A percentile compares a stretch with the other conserved stretches of the same genome.
phyloP scores from a whole-genome alignment of 2,329 filamentous ascomycete species.

The Westerdykella sp. region DNA sequence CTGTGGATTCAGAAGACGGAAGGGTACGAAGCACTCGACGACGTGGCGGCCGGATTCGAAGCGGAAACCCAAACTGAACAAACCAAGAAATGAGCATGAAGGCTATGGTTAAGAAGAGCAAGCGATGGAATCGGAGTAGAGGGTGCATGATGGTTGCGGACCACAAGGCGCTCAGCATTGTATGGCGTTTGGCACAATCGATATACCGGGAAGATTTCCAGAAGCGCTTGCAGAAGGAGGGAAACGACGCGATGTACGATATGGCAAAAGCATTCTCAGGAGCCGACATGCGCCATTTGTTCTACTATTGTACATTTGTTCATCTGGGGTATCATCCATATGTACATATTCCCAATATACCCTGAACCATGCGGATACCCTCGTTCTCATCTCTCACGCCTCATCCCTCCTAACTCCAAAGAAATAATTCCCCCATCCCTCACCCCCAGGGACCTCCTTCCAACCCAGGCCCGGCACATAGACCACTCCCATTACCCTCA shows the following conservation, averaged over 20 bases:
- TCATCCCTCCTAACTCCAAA: conserved; percentile 65
- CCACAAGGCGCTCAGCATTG: neutral
- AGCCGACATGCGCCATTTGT: too few relatives aligned
- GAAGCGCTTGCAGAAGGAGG: too few relatives aligned
- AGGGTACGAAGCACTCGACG: neutral
- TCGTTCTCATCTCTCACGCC: neutral
- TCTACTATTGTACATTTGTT: too few relatives aligned
- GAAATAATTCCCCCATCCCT: conserved; percentile 92
- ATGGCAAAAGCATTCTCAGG: too few relatives aligned
- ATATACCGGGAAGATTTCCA: too few relatives aligned
- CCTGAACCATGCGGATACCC: too few relatives aligned
- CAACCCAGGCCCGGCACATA: conserved; percentile 89
- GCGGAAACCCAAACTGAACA: neutral
- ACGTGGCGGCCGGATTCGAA: neutral
- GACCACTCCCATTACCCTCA: conserved; percentile 68
- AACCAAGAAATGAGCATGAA: neutral
- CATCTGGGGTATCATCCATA: too few relatives aligned
- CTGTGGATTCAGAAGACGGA: conserved; percentile 16
- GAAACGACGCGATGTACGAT: too few relatives aligned
- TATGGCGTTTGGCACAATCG: neutral
- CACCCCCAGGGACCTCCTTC: conserved; percentile 74
- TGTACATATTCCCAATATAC: too few relatives aligned
- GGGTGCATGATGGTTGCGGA: neutral
- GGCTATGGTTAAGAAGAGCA: neutral
- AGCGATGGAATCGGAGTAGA: neutral